Evolutionary conservation across 805 yeast species (phyloP).

Genomic region (Isabelozyma pseudorhagii): DNA sequence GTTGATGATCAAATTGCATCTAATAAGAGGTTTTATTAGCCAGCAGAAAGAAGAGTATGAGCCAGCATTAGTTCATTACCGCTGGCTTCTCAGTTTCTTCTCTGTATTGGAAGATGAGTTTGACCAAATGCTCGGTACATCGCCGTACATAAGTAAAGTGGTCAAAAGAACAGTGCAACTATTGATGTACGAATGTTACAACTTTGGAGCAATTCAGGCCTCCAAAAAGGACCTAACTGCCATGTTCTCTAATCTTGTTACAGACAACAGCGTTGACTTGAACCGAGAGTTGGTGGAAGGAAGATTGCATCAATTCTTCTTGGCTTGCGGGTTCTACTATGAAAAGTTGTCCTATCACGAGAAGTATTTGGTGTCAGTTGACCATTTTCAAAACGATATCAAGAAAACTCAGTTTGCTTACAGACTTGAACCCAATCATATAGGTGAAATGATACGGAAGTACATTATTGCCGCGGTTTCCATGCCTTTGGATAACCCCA

Average conservation of each 20-base stretch:
- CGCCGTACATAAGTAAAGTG: conserved; percentile 9
- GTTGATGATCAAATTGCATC: conserved; percentile 12
- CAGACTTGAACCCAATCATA: conserved; percentile 2
- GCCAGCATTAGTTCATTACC: conserved; percentile 11
- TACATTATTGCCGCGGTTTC: conserved; percentile 31
- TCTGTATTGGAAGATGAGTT: conserved; percentile 2
- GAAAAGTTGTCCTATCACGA: conserved; percentile 15
- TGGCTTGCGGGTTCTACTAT: conserved; percentile 16
- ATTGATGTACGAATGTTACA: conserved; percentile 9
- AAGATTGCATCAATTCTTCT: conserved; percentile 8
- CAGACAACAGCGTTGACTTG: conserved; percentile 6
- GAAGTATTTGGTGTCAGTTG: conserved; percentile 4
- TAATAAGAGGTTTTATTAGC: conserved; percentile 15
- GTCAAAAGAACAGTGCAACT: conserved; percentile 8
- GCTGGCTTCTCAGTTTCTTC: conserved; percentile 16
- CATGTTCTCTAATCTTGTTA: conserved; percentile 5
- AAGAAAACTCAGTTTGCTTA: conserved; percentile 2
- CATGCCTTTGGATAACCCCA: conserved; percentile 36
- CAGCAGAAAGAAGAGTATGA: conserved; percentile 11
- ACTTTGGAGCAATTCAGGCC: conserved; percentile 10
- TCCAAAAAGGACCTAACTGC: conserved; percentile 3
- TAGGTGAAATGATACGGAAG: conserved; percentile 36
- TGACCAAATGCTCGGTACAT: conserved; percentile 4
- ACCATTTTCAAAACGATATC: conserved; percentile 2
- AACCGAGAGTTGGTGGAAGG: conserved; percentile 7